A percentile compares a stretch with the other conserved stretches of the same genome.
These are phyloP conservation scores for Eucalyptus guilfoylei DNA, from an alignment of 345 rosid species.

Conservation along the genomic window DNA sequence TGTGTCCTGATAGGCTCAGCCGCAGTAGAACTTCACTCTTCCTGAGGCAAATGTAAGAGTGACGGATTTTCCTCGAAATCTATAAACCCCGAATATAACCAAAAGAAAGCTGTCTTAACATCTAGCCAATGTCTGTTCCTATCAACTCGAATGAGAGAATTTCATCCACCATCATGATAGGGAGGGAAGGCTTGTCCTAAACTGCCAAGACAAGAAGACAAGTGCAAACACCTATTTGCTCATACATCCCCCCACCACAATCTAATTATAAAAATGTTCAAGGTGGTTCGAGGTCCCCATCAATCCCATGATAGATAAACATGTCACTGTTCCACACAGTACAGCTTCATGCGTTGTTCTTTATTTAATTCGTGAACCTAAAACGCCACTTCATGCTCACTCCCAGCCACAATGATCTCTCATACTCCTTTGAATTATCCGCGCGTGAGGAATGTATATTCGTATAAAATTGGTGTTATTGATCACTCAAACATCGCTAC, in stretches of 20 bases:
- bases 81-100: not conserved
- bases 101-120: not conserved
- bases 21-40: not conserved
- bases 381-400: not conserved
- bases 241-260: not conserved
- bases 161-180: not conserved
- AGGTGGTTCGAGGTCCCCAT: not conserved
- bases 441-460: not conserved
- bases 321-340: not conserved
- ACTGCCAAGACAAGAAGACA: not conserved
- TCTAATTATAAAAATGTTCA: not conserved
- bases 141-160: not conserved
- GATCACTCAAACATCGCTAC: not conserved
- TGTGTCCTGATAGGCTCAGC: fast-evolving
- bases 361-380: not conserved
- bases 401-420: not conserved
- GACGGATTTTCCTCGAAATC: not conserved
- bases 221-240: not conserved
- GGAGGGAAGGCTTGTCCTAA: not conserved
- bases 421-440: not conserved
- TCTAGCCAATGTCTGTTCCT: not conserved
- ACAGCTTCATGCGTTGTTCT: not conserved
- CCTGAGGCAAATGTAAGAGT: not conserved
- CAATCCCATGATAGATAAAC: not conserved
- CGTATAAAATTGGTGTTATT: not conserved